phyloP scores from a whole-genome alignment of 2,329 filamentous ascomycete genomes.

The Clonostachys rosea region DNA sequence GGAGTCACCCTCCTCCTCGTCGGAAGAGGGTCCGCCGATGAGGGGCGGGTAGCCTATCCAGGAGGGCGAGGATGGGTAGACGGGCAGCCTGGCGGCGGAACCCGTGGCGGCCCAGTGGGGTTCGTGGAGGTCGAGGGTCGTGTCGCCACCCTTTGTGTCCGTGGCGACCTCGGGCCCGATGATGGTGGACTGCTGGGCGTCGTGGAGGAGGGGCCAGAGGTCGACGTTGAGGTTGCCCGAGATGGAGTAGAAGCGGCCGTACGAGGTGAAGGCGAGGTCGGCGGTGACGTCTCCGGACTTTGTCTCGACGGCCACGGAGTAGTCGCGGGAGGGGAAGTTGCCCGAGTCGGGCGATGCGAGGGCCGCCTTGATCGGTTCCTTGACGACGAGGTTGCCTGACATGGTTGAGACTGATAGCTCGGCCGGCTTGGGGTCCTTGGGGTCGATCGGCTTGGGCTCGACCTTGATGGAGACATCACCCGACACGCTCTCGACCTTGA shows the following conservation, averaged over 20 bases:
- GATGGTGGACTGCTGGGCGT: constrained; percentile 36
- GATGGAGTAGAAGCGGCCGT: constrained; percentile 25
- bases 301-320: constrained; percentile 35
- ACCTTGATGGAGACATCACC: constrained; percentile 35
- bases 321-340: constrained; percentile 38
- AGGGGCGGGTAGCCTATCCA: background rate
- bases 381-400: constrained; percentile 36
- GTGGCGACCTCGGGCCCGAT: constrained; percentile 28
- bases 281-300: constrained; percentile 37
- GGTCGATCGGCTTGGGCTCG: constrained; percentile 29
- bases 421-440: constrained; percentile 27
- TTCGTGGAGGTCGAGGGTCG: constrained; percentile 31
- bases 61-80: background rate
- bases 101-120: constrained; percentile 31
- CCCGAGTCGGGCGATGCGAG: constrained; percentile 2
- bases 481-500: constrained; percentile 36
- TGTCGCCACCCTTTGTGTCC: constrained; percentile 35
- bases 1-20: too few relatives aligned
- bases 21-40: background rate
- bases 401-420: constrained; percentile 31
- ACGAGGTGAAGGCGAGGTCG: constrained; percentile 30
- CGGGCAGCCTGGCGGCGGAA: background rate
- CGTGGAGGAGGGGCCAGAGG: constrained; percentile 37
- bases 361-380: constrained; percentile 29
- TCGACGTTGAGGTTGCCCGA: constrained; percentile 33